Conservation (phyloP, 2,329 filamentous ascomycete genomes). For the Aspergillus novofumigatus region DNA sequence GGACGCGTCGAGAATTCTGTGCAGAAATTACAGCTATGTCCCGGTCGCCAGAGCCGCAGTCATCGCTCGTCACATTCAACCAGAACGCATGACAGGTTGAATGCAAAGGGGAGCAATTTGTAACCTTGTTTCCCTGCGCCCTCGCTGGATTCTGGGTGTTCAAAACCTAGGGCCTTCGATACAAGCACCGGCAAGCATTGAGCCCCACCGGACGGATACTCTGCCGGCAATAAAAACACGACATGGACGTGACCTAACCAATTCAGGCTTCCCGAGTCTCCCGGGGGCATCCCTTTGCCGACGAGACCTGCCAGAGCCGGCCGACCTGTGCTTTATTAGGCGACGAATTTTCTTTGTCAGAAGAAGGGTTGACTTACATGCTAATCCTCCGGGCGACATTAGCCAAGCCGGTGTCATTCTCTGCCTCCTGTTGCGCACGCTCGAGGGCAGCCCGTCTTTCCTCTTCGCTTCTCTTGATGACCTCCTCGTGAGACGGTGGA, state of each 20-base stretch:
- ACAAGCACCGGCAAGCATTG: neutral
- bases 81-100: neutral
- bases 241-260: neutral
- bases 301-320: conserved; percentile 34
- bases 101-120: neutral
- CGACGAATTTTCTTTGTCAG: neutral
- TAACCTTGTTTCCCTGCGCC: too few species aligned
- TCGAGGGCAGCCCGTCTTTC: conserved; percentile 79
- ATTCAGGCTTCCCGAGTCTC: conserved; percentile 23
- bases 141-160: neutral
- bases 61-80: conserved; percentile 10
- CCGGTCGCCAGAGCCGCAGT: conserved; percentile 12
- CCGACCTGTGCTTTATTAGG: conserved; percentile 31
- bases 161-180: neutral
- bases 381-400: conserved; percentile 86
- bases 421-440: conserved; percentile 80
- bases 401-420: conserved; percentile 84
- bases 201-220: neutral
- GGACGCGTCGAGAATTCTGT: conserved; percentile 19
- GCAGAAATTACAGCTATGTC: conserved; percentile 19
- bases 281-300: conserved; percentile 27
- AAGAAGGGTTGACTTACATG: conserved; percentile 66
- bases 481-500: conserved; percentile 88
- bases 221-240: neutral
- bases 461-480: conserved; percentile 74